A percentile compares a stretch with the other conserved stretches of the same genome.
phyloP scores from a whole-genome alignment of 2,329 filamentous ascomycete species.

The Fusarium sp. region DNA sequence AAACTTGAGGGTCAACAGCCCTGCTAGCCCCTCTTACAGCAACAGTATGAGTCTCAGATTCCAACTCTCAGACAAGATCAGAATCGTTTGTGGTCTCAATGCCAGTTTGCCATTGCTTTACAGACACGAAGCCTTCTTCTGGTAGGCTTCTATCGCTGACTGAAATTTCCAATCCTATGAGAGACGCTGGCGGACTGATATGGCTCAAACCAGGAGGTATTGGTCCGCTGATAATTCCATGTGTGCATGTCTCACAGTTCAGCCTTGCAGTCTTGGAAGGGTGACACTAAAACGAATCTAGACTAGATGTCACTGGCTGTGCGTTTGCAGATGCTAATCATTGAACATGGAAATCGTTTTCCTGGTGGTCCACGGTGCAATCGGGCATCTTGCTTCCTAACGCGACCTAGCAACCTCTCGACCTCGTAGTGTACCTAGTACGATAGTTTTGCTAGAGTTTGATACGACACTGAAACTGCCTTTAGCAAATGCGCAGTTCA shows the following conservation, averaged over 20 bases:
- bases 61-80: not conserved
- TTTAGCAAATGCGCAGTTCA: not conserved
- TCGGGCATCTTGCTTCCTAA: not conserved
- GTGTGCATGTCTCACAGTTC: constrained; percentile 1
- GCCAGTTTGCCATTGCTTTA: constrained; percentile 19
- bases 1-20: not conserved
- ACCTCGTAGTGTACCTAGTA: not conserved
- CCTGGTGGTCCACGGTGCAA: not conserved
- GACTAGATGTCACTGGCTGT: not conserved
- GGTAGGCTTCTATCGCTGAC: constrained; percentile 26
- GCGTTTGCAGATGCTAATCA: not conserved
- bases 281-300: not conserved
- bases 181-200: not conserved
- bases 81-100: constrained; percentile 14
- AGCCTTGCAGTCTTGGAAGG: constrained; percentile 13
- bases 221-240: constrained; percentile 8
- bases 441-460: not conserved
- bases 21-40: not conserved
- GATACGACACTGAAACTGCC: not conserved
- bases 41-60: not conserved
- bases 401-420: not conserved
- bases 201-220: constrained; percentile 3
- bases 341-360: not conserved
- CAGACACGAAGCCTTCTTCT: constrained; percentile 8
- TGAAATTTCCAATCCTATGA: not conserved